Conservation (phyloP, 2,329 filamentous ascomycete species). For the Ascochyta lentis region DNA sequence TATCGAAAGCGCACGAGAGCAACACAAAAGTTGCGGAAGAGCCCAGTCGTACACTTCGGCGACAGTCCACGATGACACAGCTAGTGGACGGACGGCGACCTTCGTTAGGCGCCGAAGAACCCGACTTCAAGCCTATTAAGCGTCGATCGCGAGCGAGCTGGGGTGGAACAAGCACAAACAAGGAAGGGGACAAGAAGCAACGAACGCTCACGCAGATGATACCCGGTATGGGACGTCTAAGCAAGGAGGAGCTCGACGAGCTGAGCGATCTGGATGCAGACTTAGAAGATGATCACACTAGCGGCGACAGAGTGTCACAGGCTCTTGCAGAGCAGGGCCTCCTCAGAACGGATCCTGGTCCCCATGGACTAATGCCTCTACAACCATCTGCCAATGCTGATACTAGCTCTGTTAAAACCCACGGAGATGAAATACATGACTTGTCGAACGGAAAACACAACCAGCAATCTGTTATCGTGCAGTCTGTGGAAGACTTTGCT, state of each 20-base stretch:
- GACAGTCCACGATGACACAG: slow-evolving; percentile 49
- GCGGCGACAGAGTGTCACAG: slow-evolving; percentile 23
- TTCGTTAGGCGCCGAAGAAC: slow-evolving; percentile 25
- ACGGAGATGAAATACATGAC: background rate
- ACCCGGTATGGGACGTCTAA: slow-evolving; percentile 28
- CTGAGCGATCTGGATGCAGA: slow-evolving; percentile 25
- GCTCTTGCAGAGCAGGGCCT: slow-evolving; percentile 29
- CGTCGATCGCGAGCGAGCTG: slow-evolving; percentile 29
- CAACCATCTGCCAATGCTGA: background rate
- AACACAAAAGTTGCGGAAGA: slow-evolving; percentile 4
- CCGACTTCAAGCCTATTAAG: slow-evolving; percentile 33
- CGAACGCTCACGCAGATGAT: slow-evolving; percentile 47
- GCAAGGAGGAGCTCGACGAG: slow-evolving; percentile 17
- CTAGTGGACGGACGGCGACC: slow-evolving; percentile 36
- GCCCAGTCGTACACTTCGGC: slow-evolving; percentile 24
- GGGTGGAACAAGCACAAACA: slow-evolving; percentile 23
- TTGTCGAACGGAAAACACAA: background rate
- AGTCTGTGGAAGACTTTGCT: background rate
- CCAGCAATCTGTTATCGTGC: background rate
- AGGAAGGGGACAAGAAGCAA: slow-evolving; percentile 31
- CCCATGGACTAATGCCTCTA: background rate
- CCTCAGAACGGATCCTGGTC: background rate
- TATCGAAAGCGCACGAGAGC: background rate
- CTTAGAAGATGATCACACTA: slow-evolving; percentile 17
- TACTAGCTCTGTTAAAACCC: background rate